A percentile compares a stretch with the other conserved stretches of the same genome.
phyloP scores from a whole-genome alignment of 2,329 filamentous ascomycete species.

The Drechslera avenae region DNA sequence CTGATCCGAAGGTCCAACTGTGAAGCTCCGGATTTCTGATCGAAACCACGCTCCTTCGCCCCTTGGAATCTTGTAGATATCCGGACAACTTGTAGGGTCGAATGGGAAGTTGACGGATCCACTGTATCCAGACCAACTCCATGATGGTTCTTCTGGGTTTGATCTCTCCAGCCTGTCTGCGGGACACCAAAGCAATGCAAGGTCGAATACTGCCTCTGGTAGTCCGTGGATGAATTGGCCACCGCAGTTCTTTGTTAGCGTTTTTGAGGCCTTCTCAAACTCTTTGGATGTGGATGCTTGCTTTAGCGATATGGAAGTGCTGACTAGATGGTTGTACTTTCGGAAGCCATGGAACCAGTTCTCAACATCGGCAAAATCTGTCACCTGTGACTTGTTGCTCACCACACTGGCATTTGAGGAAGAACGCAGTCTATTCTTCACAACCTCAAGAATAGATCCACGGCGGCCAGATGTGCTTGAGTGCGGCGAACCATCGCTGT shows the following conservation, averaged over 20 bases:
- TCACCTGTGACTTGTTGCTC: slow-evolving; percentile 24
- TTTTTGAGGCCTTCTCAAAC: slow-evolving; percentile 30
- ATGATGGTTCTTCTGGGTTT: slow-evolving; percentile 31
- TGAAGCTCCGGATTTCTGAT: slow-evolving; percentile 36
- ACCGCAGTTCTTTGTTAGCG: slow-evolving; percentile 36
- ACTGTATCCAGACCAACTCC: slow-evolving; percentile 41
- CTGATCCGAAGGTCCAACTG: slow-evolving; percentile 27
- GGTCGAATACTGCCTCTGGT: slow-evolving; percentile 41
- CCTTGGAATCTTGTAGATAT: slow-evolving; percentile 27
- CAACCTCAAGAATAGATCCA: slow-evolving; percentile 28
- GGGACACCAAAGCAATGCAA: slow-evolving; percentile 43
- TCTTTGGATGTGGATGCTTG: slow-evolving; percentile 20
- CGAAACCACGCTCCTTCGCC: slow-evolving; percentile 33
- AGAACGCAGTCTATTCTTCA: slow-evolving; percentile 32
- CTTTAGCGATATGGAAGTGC: slow-evolving; percentile 22
- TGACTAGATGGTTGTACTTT: slow-evolving; percentile 40
- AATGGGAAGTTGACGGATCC: slow-evolving; percentile 42
- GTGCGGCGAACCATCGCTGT: slow-evolving; percentile 31
- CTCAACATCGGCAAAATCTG: slow-evolving; percentile 33
- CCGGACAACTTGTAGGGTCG: slow-evolving; percentile 41
- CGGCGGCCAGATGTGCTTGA: slow-evolving; percentile 31
- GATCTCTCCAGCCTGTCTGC: slow-evolving; percentile 22
- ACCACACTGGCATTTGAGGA: slow-evolving; percentile 31
- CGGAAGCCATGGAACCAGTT: slow-evolving; percentile 40
- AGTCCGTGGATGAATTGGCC: slow-evolving; percentile 38